Percentiles rank a stretch among this genome's conserved stretches.
Evolutionary conservation across 768 basidiomycete genomes (phyloP).

Genomic region (Collybia nuda): DNA sequence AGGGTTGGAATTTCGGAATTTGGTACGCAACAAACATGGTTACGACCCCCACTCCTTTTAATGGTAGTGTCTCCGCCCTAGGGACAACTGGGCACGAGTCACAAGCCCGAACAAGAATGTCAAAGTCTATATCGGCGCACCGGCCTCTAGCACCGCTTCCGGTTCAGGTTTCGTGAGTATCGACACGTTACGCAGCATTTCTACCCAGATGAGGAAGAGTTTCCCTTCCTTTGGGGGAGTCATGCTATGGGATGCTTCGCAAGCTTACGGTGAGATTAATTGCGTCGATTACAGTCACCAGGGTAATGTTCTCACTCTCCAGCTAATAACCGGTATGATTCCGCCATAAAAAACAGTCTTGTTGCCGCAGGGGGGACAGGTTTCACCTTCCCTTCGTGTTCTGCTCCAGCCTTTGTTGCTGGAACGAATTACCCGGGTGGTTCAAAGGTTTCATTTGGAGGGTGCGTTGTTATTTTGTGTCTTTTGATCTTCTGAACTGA

Average conservation of each 20-base stretch:
- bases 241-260: slow-evolving; percentile 52
- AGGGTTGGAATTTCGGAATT: slow-evolving; percentile 65
- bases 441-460: slow-evolving; percentile 51
- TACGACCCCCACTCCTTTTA: background rate
- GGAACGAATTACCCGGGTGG: slow-evolving; percentile 52
- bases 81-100: slow-evolving; percentile 66
- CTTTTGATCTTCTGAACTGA: slow-evolving; percentile 1
- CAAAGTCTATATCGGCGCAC: slow-evolving; percentile 66
- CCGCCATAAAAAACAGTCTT: slow-evolving; percentile 60
- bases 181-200: slow-evolving; percentile 43
- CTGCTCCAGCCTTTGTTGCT: slow-evolving; percentile 50
- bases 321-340: slow-evolving; percentile 62
- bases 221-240: slow-evolving; percentile 71
- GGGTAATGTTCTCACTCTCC: background rate
- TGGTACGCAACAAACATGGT: slow-evolving; percentile 36
- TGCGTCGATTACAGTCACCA: slow-evolving; percentile 18
- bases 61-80: slow-evolving; percentile 14
- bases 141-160: slow-evolving; percentile 55
- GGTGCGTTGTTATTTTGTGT: slow-evolving; percentile 34
- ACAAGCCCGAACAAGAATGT: slow-evolving; percentile 59
- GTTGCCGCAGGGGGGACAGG: slow-evolving; percentile 64
- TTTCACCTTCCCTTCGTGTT: slow-evolving; percentile 63
- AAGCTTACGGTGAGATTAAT: slow-evolving; percentile 43
- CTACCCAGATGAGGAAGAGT: slow-evolving; percentile 48
- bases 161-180: slow-evolving; percentile 59